These are phyloP conservation scores for Cystobasidium pallidum DNA, from an alignment of 1,284 basidiomycete species.

Conservation along the genomic window DNA sequence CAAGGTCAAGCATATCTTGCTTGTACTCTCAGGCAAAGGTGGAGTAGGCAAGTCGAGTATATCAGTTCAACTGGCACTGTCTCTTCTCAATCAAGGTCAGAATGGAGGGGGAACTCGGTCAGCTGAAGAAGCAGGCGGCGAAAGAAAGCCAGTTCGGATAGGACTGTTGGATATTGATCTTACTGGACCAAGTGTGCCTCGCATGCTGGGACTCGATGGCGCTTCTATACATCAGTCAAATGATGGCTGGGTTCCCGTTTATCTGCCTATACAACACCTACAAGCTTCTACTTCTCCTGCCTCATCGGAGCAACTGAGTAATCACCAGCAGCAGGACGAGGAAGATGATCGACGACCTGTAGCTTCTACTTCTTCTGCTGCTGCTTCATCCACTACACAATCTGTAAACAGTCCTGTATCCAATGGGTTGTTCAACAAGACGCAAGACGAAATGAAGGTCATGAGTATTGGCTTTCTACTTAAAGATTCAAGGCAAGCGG, in stretches of 20 bases:
- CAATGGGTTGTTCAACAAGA: constrained; percentile 27
- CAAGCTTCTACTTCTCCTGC: constrained; percentile 5
- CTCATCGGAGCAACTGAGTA: constrained; percentile 11
- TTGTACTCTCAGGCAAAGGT: constrained; percentile 94
- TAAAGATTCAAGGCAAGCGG: constrained; percentile 79
- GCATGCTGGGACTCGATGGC: constrained; percentile 93
- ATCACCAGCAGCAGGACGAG: too few species aligned
- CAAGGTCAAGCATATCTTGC: constrained; percentile 80
- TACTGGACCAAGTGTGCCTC: constrained; percentile 93
- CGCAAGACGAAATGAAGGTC: constrained; percentile 69
- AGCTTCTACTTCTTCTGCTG: constrained; percentile 4
- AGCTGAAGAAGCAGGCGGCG: neutral
- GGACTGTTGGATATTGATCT: constrained; percentile 95
- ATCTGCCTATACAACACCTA: constrained; percentile 56
- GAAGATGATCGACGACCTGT: constrained; percentile 24
- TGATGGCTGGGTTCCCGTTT: constrained; percentile 97
- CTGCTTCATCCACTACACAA: too few species aligned
- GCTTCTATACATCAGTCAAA: constrained; percentile 84
- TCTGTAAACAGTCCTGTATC: neutral
- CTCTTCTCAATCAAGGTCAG: constrained; percentile 63
- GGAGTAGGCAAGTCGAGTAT: constrained; percentile 98
- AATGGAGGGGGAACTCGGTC: neutral
- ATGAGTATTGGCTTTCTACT: constrained; percentile 98
- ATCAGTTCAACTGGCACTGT: constrained; percentile 87
- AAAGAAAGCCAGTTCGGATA: constrained; percentile 62